Evolutionary conservation across 345 rosid genomes (phyloP).

Genomic region (Eutrema japonicum): DNA sequence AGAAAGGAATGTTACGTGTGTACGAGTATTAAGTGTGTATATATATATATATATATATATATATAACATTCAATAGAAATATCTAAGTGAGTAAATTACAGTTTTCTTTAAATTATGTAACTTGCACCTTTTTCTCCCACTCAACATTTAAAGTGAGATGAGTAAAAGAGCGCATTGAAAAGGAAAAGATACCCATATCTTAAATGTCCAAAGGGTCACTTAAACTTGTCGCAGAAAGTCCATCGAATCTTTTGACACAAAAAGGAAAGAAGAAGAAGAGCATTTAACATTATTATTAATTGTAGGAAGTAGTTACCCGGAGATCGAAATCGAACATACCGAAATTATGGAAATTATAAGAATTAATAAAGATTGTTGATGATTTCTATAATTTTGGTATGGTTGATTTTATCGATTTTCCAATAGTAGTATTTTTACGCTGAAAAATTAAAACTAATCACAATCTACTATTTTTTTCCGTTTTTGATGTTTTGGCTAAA

Average conservation of each 20-base stretch:
- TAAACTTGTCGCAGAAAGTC: slow-evolving; percentile 33
- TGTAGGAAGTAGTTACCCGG: too few species aligned
- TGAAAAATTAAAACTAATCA: too few species aligned
- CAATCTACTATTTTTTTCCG: too few species aligned
- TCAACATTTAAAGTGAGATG: slow-evolving; percentile 26
- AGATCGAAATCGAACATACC: too few species aligned
- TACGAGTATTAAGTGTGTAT: background rate
- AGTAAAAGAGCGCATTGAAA: slow-evolving; percentile 15
- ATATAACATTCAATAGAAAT: background rate
- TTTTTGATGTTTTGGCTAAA: too few species aligned
- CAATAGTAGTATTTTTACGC: too few species aligned
- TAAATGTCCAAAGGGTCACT: slow-evolving; percentile 32
- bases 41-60: background rate
- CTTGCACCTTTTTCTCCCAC: slow-evolving; percentile 23
- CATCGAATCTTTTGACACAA: background rate
- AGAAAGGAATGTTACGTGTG: slow-evolving; percentile 1
- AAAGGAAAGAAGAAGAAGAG: too few species aligned
- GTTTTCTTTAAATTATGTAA: background rate
- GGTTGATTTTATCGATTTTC: too few species aligned
- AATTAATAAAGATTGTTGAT: too few species aligned
- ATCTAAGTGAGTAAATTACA: background rate
- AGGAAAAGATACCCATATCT: slow-evolving; percentile 34
- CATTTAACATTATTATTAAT: too few species aligned
- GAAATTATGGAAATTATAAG: too few species aligned
- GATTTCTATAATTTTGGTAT: too few species aligned